phyloP scores from a whole-genome alignment of 2,329 filamentous ascomycete species.

The Phialophora chinensis region DNA sequence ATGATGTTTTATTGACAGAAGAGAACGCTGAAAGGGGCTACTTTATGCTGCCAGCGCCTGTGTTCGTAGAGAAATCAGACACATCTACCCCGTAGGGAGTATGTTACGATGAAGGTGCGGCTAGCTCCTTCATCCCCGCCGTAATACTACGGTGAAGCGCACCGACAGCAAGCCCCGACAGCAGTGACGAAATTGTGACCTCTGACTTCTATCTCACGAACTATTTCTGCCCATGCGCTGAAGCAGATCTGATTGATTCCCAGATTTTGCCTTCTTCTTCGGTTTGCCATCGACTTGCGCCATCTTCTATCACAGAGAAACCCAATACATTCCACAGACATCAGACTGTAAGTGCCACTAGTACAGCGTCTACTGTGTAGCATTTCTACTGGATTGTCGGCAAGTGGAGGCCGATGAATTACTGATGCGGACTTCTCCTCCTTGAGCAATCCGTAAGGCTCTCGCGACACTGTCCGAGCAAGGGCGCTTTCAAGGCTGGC shows the following conservation, averaged over 20 bases:
- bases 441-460: constrained; percentile 6
- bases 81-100: neutral
- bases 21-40: neutral
- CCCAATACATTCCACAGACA: neutral
- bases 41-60: neutral
- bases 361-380: neutral
- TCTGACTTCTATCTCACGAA: neutral
- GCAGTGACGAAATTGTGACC: constrained; percentile 17
- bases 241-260: neutral
- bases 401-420: constrained; percentile 11
- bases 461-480: constrained; percentile 11
- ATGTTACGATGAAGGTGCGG: neutral
- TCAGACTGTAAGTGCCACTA: neutral
- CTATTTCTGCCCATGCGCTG: neutral
- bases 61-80: neutral
- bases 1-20: neutral
- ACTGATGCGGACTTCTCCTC: constrained; percentile 22
- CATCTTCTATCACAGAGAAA: neutral
- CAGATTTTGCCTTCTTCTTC: neutral
- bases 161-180: neutral
- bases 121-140: neutral
- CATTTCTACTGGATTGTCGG: constrained; percentile 5
- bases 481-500: neutral
- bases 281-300: neutral
- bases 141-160: neutral